Percentiles rank a stretch among this genome's conserved stretches.
These are phyloP conservation scores for Pulicaria dysenterica DNA, from an alignment of 129 eudicot genomes.

Conservation along the genomic window DNA sequence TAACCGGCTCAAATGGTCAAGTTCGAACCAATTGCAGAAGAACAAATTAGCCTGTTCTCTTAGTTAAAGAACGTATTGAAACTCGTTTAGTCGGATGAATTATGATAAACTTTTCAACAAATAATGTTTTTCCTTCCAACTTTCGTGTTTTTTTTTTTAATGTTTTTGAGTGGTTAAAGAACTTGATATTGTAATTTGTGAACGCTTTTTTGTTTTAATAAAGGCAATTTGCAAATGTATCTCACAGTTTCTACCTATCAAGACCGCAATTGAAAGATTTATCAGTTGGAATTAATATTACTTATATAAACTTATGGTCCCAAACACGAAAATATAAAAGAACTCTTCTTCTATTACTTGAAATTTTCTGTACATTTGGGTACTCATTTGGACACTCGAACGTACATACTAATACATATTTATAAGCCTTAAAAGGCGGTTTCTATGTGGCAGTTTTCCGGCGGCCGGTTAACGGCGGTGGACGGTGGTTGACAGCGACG, in stretches of 20 bases:
- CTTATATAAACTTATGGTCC: no score
- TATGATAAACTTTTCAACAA: not conserved
- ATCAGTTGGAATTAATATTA: no score
- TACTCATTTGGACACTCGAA: no score
- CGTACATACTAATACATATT: no score
- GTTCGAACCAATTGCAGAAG: slow-evolving; percentile 49
- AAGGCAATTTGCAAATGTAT: not conserved
- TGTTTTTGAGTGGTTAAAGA: not conserved
- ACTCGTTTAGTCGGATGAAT: not conserved
- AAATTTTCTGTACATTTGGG: no score
- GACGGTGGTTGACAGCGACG: no score
- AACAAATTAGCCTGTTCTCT: slow-evolving; percentile 26
- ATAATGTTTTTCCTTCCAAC: not conserved
- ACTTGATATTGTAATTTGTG: not conserved
- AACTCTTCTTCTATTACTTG: no score
- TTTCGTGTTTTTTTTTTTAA: not conserved
- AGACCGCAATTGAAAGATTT: no score
- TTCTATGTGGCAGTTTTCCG: no score
- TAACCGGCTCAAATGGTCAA: slow-evolving; percentile 49
- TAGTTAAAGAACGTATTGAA: not conserved
- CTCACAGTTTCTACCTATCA: not conserved
- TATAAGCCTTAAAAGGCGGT: no score
- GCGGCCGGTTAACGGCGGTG: no score
- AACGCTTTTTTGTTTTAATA: not conserved
- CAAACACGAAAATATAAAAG: no score